These are phyloP conservation scores for Pyrenophora graminea DNA, from an alignment of 2,329 filamentous ascomycete genomes.

Conservation along the genomic window DNA sequence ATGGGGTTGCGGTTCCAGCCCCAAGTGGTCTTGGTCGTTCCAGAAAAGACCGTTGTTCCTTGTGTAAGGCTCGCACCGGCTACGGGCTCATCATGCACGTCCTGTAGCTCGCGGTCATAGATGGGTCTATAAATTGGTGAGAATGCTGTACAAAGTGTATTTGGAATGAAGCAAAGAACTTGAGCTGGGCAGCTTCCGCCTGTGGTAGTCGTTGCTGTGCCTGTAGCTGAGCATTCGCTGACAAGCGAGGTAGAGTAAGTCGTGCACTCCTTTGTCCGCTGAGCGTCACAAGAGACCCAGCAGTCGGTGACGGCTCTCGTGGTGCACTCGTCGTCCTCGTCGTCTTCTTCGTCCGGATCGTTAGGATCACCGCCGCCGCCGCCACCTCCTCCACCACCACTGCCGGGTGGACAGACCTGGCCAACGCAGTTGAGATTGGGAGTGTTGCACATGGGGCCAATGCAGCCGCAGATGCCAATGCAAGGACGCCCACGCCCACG, in stretches of 20 bases:
- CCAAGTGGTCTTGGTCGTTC: too few relatives aligned
- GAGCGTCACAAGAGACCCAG: not conserved
- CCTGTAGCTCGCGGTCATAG: not conserved
- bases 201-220: not conserved
- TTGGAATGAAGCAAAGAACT: not conserved
- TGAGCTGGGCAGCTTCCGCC: not conserved
- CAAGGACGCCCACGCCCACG: not conserved
- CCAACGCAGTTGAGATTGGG: too few relatives aligned
- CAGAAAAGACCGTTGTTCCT: too few relatives aligned
- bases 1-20: too few relatives aligned
- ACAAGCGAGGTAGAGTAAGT: not conserved
- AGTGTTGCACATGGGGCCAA: too few relatives aligned
- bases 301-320: not conserved
- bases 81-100: not conserved
- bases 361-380: not conserved
- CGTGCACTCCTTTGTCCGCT: not conserved
- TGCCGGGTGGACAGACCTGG: not conserved
- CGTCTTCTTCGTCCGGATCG: not conserved
- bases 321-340: not conserved
- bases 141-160: not conserved
- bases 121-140: not conserved
- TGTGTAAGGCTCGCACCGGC: too few relatives aligned
- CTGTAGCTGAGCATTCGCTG: not conserved
- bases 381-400: not conserved
- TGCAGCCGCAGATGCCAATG: slow-evolving; percentile 1